These are phyloP conservation scores for Pulveroboletus frians DNA, from an alignment of 768 basidiomycete genomes.

Conservation along the genomic window DNA sequence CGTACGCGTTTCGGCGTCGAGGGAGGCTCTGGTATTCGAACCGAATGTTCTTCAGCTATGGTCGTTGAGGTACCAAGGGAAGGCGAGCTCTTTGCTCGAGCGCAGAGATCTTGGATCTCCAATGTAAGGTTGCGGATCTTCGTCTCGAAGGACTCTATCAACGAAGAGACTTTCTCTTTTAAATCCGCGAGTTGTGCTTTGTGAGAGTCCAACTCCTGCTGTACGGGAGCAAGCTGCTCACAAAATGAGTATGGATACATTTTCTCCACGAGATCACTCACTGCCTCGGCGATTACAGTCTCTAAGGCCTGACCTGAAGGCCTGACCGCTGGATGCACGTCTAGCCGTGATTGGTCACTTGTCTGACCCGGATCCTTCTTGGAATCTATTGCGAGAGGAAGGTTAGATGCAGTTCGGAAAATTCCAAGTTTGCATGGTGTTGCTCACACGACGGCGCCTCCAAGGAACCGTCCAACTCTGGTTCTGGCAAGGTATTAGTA, in stretches of 20 bases:
- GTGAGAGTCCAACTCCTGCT: conserved; percentile 44
- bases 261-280: conserved; percentile 13
- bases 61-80: conserved; percentile 8
- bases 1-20: conserved; percentile 32
- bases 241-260: conserved; percentile 1
- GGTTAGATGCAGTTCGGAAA: neutral
- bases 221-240: conserved; percentile 46
- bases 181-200: conserved; percentile 40
- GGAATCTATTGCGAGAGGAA: conserved; percentile 1
- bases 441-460: conserved; percentile 14
- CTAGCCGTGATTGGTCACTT: conserved; percentile 4
- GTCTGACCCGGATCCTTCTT: conserved; percentile 1
- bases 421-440: neutral
- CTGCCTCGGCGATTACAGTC: conserved; percentile 25
- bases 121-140: conserved; percentile 34
- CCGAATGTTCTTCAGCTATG: conserved; percentile 10
- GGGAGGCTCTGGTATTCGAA: conserved; percentile 28
- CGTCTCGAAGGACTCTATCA: conserved; percentile 31
- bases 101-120: conserved; percentile 33
- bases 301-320: conserved; percentile 14
- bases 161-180: conserved; percentile 26
- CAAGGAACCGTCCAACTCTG: conserved; percentile 16
- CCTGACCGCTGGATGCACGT: neutral
- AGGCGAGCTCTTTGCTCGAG: conserved; percentile 11
- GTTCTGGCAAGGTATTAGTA: conserved; percentile 22